phyloP scores from a whole-genome alignment of 495 filamentous ascomycete species.

The Geoglossum glabrum region DNA sequence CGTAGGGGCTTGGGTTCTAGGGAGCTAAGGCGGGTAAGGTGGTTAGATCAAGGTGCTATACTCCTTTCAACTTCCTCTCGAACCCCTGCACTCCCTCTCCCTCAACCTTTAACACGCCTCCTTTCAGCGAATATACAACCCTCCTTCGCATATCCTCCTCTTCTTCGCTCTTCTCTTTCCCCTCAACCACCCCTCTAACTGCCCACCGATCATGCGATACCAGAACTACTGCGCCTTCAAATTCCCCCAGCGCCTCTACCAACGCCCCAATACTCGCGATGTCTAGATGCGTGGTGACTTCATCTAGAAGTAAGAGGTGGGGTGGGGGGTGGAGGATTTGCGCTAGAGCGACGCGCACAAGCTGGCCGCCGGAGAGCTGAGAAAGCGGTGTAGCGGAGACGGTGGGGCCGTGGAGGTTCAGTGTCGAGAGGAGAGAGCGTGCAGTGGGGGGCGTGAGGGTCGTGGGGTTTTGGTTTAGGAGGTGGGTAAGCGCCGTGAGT shows the following conservation, averaged over 20 bases:
- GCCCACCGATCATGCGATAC: constrained; percentile 67
- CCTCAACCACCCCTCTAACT: constrained; percentile 46
- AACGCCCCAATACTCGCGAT: constrained; percentile 55
- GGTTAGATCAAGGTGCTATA: too few relatives aligned
- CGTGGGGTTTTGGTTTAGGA: constrained; percentile 27
- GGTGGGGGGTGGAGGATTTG: constrained; percentile 43
- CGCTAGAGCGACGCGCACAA: constrained; percentile 56
- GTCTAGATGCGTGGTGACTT: constrained; percentile 74
- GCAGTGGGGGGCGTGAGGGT: constrained; percentile 39
- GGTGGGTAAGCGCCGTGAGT: constrained; percentile 40
- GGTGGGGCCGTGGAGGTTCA: constrained; percentile 44
- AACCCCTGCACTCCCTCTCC: constrained; percentile 40
- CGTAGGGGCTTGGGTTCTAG: too few relatives aligned
- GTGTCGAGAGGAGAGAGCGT: constrained; percentile 35
- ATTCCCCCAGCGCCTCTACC: constrained; percentile 38
- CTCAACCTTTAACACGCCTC: constrained; percentile 34
- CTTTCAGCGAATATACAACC: constrained; percentile 36
- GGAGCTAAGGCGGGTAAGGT: too few relatives aligned
- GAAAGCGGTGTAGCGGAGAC: constrained; percentile 49
- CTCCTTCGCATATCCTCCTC: constrained; percentile 34
- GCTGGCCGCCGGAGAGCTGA: constrained; percentile 55
- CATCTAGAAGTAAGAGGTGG: constrained; percentile 59
- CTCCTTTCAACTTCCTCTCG: constrained; percentile 28
- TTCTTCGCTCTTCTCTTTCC: constrained; percentile 23
- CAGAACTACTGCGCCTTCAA: constrained; percentile 49